phyloP scores from a whole-genome alignment of 176 grass and related monocot species.

The Bolboschoenus planiculmis region DNA sequence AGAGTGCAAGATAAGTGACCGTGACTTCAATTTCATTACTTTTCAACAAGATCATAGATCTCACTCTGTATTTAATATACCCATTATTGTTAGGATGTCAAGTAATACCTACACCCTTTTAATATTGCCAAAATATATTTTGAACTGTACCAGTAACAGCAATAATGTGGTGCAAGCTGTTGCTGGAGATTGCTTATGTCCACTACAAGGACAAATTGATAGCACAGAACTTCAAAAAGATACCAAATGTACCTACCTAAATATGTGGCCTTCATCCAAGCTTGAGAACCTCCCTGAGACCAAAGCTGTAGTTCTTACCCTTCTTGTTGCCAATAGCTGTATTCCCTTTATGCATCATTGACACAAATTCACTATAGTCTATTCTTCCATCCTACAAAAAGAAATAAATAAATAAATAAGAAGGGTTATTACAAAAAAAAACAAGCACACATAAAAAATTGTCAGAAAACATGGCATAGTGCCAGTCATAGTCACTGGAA shows the following conservation, averaged over 20 bases:
- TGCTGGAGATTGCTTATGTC: neutral
- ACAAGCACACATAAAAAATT: neutral
- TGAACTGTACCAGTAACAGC: neutral
- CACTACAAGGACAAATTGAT: neutral
- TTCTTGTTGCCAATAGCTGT: conserved; percentile 62
- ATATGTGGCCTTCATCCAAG: conserved; percentile 47
- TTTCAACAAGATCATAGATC: neutral
- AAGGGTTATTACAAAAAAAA: neutral
- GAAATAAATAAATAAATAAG: conserved; percentile 21
- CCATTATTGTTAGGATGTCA: neutral
- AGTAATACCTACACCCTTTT: neutral
- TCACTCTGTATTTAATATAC: neutral
- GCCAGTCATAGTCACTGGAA: neutral
- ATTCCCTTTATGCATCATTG: conserved; percentile 98
- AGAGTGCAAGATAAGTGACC: neutral
- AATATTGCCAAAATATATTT: neutral
- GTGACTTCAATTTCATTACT: neutral
- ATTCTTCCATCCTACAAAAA: conserved; percentile 86
- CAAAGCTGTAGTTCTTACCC: conserved; percentile 47
- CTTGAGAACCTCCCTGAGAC: conserved; percentile 92
- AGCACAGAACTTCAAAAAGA: neutral
- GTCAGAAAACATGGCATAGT: neutral
- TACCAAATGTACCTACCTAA: conserved; percentile 6
- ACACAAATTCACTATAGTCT: conserved; percentile 91
- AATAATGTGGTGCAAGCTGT: neutral